Base-by-base conservation (phyloP, 2,329 filamentous ascomycete species). In the Setomelanomma holmii region DNA sequence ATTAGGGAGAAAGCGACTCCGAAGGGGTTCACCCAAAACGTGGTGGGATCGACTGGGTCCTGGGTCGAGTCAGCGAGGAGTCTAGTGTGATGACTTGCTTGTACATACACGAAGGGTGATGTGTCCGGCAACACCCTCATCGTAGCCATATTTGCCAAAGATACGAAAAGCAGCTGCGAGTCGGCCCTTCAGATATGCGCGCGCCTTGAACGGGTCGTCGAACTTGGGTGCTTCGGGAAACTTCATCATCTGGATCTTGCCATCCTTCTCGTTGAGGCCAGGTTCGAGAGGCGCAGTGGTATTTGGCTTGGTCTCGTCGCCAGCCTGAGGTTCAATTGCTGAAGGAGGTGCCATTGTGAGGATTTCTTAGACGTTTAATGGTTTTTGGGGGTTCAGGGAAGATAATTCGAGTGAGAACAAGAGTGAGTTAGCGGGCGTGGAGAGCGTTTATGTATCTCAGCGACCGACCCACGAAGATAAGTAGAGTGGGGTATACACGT, bases 1-100 rank as follows among this genome's bases (percentile, higher is more conserved):
- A 89, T 83, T 47, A 85, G 75, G 5, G 82, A 82, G 73, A 87
- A 89, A 2, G 84, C 80, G 1, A 84, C 79, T 10, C 85, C 85
- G 49, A 88, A 86, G 0, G 86, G 86, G 59, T 89, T 89, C 4
- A 89, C 84, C 86, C 85, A 88, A 74, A 88, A 87, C 0, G 80
- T 83, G 4, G 76, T 71, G 0, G 83, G 82, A 34, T 86, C 80
- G 5, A 87, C 80, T 0, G 86, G 86, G 55, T 88, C 73, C 71
- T 73, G 38, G 11, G 12, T 34, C 21, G 23, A 14, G 22, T 65
- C 23, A 61, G 52, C 22, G 23, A 20, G 5, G 6, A 6, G 20
- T 5, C 22, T 22, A 17, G 0, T 38, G 19, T 16, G 12, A 11
- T 17, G 21, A 24, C 16, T 22, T 27, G 16, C n/a, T 30, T 27